Base-by-base conservation (phyloP, 139 green algal species). In the Dunaliella primolecta region DNA sequence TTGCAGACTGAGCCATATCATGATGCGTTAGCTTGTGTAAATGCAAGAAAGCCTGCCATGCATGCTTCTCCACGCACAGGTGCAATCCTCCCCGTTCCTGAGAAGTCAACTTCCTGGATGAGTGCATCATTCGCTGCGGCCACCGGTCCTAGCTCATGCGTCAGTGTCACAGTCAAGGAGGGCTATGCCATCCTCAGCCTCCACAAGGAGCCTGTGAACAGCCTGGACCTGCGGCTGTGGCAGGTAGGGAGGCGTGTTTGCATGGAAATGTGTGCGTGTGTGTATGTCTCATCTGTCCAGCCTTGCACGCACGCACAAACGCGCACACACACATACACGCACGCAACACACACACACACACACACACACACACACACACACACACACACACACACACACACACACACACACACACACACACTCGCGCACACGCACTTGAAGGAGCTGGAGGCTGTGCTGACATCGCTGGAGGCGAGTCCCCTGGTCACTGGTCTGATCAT, bases 401-500 rank as follows among this genome's bases (percentile, higher is more conserved):
- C 27, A 33, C 38, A 29, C 79, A 33, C 36, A 70, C 37, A 33
- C 38, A 27, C 37, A 35, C 38, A 70, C 38, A 33, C n/a, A 70
- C n/a, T 33, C 32, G 46, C 77, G 15, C 24, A 82, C 31, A 55
- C 32, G 46, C 77, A 82, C 24, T 56, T 21, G 11, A 7, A 82
- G 84, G 0, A 36, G 30, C 89, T 98, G 56, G 72, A 90, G 34
- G 75, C 84, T 1, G 86, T 89, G 0, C 71, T 98, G 7, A 57
- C 89, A 0, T 7, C 57, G 25, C 81, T 95, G 30, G 93, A 98
- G 57, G 81, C 86, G 0, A 88, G 96, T 64, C 15, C 70, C 0
- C 84, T 83, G 15, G 86, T 96, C 20, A 84, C 84, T 0, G 94
- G 92, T 36, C 82, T 96, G 23, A 90, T 97, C 81, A 91, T 98